phyloP scores from a whole-genome alignment of 306 rosid genomes.

The Heteromeles arbutifolia region DNA sequence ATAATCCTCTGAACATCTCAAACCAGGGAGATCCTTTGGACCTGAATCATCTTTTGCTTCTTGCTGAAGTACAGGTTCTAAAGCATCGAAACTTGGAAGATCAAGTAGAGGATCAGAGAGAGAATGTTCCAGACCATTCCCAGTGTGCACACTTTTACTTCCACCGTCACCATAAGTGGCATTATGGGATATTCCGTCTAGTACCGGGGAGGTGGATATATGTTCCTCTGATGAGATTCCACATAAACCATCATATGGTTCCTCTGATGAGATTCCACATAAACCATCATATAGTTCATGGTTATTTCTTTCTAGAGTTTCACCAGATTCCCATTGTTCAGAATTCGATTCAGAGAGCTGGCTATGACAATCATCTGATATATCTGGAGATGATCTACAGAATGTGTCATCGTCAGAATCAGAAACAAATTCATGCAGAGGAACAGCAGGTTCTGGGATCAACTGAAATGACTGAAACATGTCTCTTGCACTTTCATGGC shows the following conservation, averaged over 20 bases:
- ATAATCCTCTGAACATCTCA: slow-evolving; percentile 28
- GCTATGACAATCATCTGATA: slow-evolving; percentile 70
- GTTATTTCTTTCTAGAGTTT: slow-evolving; percentile 44
- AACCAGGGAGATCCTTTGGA: slow-evolving; percentile 21
- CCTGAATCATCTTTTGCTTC: slow-evolving; percentile 27
- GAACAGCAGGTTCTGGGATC: slow-evolving; percentile 63
- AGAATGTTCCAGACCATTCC: slow-evolving; percentile 42
- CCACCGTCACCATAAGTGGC: slow-evolving; percentile 32
- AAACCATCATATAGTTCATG: slow-evolving; percentile 43
- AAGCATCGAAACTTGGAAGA: slow-evolving; percentile 66
- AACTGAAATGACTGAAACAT: slow-evolving; percentile 80
- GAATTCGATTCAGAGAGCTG: slow-evolving; percentile 61
- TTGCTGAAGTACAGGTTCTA: slow-evolving; percentile 34
- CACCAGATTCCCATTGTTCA: slow-evolving; percentile 83
- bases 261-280: slow-evolving; percentile 20
- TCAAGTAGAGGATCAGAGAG: slow-evolving; percentile 50
- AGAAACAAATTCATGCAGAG: slow-evolving; percentile 49
- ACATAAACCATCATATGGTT: slow-evolving; percentile 37
- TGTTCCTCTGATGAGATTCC: slow-evolving; percentile 46
- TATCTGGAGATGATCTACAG: slow-evolving; percentile 79
- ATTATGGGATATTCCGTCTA: slow-evolving; percentile 19
- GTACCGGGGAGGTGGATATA: slow-evolving; percentile 32
- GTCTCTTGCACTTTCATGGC: slow-evolving; percentile 49
- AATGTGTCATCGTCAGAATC: slow-evolving; percentile 89
- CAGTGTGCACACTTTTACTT: slow-evolving; percentile 9